These are phyloP conservation scores for Chlamydomonas reinhardtii DNA, from an alignment of 163 green algal species.

Conservation along the genomic window DNA sequence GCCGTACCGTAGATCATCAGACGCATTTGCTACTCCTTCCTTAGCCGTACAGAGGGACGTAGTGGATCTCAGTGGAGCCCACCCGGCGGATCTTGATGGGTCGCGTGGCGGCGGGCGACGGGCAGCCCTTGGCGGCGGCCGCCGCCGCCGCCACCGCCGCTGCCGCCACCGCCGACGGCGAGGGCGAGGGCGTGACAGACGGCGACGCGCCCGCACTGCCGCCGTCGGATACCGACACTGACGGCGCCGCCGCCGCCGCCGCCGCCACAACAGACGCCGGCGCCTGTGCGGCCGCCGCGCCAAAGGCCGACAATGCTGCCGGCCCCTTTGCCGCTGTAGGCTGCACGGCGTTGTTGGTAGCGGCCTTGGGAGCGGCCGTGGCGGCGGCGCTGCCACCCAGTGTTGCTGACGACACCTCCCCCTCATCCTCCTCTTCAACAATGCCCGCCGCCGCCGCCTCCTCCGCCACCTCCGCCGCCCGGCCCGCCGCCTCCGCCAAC, in stretches of 20 bases:
- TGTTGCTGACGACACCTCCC: no score
- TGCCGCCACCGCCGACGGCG: background rate
- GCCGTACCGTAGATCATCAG: no score
- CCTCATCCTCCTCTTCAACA: background rate
- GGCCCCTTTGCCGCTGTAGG: no score
- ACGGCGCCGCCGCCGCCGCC: no score
- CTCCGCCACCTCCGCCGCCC: background rate
- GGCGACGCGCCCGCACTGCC: no score
- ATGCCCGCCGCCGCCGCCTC: no score
- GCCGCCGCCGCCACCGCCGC: background rate
- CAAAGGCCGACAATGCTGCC: no score
- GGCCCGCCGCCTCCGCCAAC: background rate
- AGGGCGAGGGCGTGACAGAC: background rate
- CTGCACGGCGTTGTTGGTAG: background rate
- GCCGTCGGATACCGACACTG: background rate
- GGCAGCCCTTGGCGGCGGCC: background rate
- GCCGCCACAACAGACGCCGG: no score
- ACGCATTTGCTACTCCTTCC: no score
- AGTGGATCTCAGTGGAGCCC: constrained; percentile 35
- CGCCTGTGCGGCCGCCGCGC: no score
- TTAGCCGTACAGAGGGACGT: background rate
- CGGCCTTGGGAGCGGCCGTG: no score
- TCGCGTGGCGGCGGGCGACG: background rate
- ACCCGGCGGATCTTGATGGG: constrained; percentile 36
- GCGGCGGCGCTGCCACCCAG: no score